Conservation (phyloP, 495 filamentous ascomycete species). For the Gamarada debralockiae region DNA sequence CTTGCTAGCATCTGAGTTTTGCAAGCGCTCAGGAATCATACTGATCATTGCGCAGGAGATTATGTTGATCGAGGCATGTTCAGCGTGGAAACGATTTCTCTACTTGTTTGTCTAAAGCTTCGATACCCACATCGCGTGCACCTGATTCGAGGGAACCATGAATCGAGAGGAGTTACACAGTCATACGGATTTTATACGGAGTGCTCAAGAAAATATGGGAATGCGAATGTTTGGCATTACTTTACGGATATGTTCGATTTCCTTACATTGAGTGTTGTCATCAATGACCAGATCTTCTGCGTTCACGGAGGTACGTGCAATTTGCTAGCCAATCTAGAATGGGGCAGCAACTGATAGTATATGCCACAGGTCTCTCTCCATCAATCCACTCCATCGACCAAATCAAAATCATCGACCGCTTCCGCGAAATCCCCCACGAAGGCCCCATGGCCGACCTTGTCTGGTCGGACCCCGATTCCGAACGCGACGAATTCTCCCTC, state of each 20-base stretch:
- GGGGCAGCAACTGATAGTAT: neutral
- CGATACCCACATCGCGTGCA: conserved; percentile 90
- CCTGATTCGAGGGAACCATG: conserved; percentile 94
- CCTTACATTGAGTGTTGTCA: conserved; percentile 91
- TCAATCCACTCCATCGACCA: conserved; percentile 98
- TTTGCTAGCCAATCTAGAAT: neutral
- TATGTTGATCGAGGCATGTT: conserved; percentile 98
- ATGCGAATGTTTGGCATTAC: conserved; percentile 98
- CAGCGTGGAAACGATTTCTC: conserved; percentile 93
- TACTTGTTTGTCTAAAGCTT: conserved; percentile 91
- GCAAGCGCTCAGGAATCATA: neutral
- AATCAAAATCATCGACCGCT: conserved; percentile 98
- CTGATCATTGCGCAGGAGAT: conserved; percentile 56
- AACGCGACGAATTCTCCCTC: conserved; percentile 92
- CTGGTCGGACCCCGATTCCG: conserved; percentile 95
- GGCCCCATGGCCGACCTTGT: conserved; percentile 99
- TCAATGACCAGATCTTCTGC: conserved; percentile 98
- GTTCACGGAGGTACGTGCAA: conserved; percentile 85
- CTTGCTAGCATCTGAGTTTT: neutral
- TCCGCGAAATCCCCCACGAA: conserved; percentile 96
- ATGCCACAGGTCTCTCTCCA: conserved; percentile 66
- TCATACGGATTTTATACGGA: conserved; percentile 99
- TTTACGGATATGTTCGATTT: conserved; percentile 99
- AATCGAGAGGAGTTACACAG: conserved; percentile 94
- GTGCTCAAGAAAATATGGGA: conserved; percentile 95